Evolutionary conservation across 2,329 filamentous ascomycete species (phyloP).

Genomic region (Chrysoporthe austroafricana): DNA sequence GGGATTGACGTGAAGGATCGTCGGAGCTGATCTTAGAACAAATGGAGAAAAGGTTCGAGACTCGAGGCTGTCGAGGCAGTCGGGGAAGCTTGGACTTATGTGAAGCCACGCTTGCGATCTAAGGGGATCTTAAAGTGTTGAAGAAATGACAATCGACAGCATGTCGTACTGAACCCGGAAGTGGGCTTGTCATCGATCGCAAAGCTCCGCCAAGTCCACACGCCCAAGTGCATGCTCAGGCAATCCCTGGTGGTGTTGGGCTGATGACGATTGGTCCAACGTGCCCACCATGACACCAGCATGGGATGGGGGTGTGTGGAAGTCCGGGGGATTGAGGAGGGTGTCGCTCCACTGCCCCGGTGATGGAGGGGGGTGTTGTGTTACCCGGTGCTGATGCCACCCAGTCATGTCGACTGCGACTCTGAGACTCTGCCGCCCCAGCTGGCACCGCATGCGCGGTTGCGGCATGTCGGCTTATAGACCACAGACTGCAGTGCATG

Average conservation of each 20-base stretch:
- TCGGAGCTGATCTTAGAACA: background rate
- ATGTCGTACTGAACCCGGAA: constrained; percentile 20
- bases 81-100: constrained; percentile 21
- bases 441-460: background rate
- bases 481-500: background rate
- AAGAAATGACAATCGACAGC: constrained; percentile 8
- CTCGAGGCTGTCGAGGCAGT: constrained; percentile 16
- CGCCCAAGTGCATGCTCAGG: constrained; percentile 15
- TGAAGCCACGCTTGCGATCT: constrained; percentile 20
- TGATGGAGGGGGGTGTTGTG: constrained; percentile 8
- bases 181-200: constrained; percentile 17
- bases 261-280: constrained; percentile 27
- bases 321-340: background rate
- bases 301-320: background rate
- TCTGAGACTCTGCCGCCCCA: background rate
- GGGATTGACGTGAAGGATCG: constrained; percentile 15
- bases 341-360: background rate
- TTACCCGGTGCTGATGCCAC: constrained; percentile 3
- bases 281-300: background rate
- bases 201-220: constrained; percentile 9
- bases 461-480: background rate
- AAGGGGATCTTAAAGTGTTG: constrained; percentile 2
- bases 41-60: constrained; percentile 10
- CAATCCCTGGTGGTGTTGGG: constrained; percentile 26
- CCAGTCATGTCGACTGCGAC: constrained; percentile 1